A percentile compares a stretch with the other conserved stretches of the same genome.
phyloP scores from a whole-genome alignment of 768 basidiomycete species.

The Calocera viscosa region DNA sequence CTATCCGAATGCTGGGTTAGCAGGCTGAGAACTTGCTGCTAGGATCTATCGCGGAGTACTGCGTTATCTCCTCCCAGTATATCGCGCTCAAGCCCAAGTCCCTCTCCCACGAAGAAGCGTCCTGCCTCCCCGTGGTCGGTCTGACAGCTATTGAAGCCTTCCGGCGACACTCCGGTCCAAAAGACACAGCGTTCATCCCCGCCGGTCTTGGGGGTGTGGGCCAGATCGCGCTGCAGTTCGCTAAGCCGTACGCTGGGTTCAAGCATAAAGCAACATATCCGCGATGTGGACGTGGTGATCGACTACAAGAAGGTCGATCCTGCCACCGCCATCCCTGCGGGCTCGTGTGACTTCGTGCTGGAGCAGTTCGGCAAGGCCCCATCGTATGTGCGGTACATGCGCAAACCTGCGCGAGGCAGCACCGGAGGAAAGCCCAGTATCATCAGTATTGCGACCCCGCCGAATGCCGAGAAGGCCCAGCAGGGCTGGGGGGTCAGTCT shows the following conservation, averaged over 20 bases:
- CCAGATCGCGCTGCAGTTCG: neutral
- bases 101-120: neutral
- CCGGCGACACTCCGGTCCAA: neutral
- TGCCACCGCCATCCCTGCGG: neutral
- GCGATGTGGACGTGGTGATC: slow-evolving; percentile 3
- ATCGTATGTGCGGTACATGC: neutral
- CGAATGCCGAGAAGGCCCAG: neutral
- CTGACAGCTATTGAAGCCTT: neutral
- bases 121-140: neutral
- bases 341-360: neutral
- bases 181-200: neutral
- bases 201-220: neutral
- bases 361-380: neutral
- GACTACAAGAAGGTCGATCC: slow-evolving; percentile 3
- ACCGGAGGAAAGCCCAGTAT: neutral
- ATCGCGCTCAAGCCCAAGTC: neutral
- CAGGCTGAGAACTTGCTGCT: too few relatives aligned
- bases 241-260: neutral
- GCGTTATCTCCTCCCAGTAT: neutral
- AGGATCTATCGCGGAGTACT: slow-evolving; percentile 1
- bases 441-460: neutral
- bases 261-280: neutral
- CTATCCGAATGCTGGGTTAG: too few relatives aligned
- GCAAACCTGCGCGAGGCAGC: neutral
- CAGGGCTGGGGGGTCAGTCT: neutral